These are phyloP conservation scores for Annulohypoxylon truncatum DNA, from an alignment of 2,329 filamentous ascomycete genomes.

Conservation along the genomic window DNA sequence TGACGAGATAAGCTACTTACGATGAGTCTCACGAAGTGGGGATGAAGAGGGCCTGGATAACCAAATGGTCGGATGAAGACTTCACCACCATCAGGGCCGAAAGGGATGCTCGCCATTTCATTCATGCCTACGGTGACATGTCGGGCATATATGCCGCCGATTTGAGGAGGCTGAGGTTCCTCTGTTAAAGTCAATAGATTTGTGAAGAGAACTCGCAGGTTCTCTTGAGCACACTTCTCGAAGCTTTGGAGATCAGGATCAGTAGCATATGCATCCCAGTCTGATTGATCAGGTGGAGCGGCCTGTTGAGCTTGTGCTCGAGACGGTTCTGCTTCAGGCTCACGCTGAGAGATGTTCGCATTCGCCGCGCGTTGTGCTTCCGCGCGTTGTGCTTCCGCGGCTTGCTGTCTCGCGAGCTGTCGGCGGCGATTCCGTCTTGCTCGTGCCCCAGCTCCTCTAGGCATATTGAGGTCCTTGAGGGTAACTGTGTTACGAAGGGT, in stretches of 20 bases:
- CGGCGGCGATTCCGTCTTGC: too few relatives aligned
- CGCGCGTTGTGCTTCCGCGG: too few relatives aligned
- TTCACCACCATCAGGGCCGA: too few relatives aligned
- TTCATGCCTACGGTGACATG: too few relatives aligned
- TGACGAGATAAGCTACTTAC: constrained; percentile 14
- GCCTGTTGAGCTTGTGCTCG: too few relatives aligned
- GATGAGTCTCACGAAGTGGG: constrained; percentile 6
- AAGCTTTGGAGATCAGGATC: neutral
- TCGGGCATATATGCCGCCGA: too few relatives aligned
- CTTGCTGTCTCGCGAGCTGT: too few relatives aligned
- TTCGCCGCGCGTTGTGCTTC: neutral
- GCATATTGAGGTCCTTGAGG: too few relatives aligned
- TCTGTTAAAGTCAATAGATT: neutral
- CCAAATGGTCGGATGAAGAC: constrained; percentile 4
- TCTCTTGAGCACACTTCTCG: neutral
- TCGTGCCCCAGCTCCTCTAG: too few relatives aligned
- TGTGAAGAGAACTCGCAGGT: neutral
- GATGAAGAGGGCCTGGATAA: constrained; percentile 9
- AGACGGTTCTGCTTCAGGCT: too few relatives aligned
- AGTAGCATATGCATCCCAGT: neutral
- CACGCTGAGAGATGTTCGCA: neutral
- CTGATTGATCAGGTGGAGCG: neutral
- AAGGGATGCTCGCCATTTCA: too few relatives aligned
- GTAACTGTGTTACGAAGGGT: too few relatives aligned
- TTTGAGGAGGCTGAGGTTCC: neutral